phyloP scores from a whole-genome alignment of 257 asterid species.

The Eustoma russellianum region DNA sequence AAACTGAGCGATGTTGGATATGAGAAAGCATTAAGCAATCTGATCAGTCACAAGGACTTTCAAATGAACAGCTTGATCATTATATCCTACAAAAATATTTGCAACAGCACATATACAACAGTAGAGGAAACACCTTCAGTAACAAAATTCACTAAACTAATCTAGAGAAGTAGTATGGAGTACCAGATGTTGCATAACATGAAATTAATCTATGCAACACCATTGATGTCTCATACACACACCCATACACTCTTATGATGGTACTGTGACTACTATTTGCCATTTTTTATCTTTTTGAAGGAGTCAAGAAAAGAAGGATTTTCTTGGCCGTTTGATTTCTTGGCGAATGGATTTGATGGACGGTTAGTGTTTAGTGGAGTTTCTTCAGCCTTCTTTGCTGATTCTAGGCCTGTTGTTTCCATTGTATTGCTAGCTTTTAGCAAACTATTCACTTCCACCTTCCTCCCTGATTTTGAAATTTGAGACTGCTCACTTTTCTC shows the following conservation, averaged over 20 bases:
- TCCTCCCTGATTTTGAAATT: constrained; percentile 21
- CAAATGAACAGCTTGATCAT: too few relatives aligned
- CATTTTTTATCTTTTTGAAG: constrained; percentile 57
- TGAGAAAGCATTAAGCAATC: too few relatives aligned
- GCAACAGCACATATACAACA: too few relatives aligned
- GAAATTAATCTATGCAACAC: too few relatives aligned
- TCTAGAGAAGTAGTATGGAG: too few relatives aligned
- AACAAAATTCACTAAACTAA: too few relatives aligned
- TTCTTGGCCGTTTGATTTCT: constrained; percentile 47
- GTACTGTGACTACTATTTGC: constrained; percentile 9
- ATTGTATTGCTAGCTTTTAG: constrained; percentile 22
- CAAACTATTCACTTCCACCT: constrained; percentile 21
- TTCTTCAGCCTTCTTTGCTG: constrained; percentile 3
- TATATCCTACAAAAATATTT: too few relatives aligned
- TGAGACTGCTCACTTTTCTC: constrained; percentile 25
- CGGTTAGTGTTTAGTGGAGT: constrained; percentile 20
- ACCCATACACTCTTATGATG: constrained; percentile 11
- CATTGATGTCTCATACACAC: too few relatives aligned
- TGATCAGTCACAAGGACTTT: too few relatives aligned
- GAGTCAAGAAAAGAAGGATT: constrained; percentile 53
- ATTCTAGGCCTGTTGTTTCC: constrained; percentile 9
- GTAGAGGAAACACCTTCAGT: too few relatives aligned
- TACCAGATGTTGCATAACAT: too few relatives aligned
- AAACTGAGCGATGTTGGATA: too few relatives aligned
- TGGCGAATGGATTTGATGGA: constrained; percentile 80